Evolutionary conservation across 805 yeast genomes (phyloP).

Genomic region (Spathaspora arborariae): DNA sequence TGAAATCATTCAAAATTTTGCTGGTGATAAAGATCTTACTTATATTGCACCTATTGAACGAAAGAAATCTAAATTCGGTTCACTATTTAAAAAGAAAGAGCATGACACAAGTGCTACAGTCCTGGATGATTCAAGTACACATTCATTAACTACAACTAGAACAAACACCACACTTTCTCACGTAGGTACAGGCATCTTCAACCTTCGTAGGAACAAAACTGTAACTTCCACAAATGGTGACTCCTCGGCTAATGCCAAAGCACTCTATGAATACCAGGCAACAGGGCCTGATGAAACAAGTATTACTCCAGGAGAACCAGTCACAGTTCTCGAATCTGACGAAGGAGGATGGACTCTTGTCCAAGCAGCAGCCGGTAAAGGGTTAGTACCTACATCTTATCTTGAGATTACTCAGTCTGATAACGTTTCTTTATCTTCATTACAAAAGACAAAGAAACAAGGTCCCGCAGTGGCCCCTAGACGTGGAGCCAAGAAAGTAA

Average conservation of each 20-base stretch:
- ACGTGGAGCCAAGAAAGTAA: conserved; percentile 62
- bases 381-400: conserved; percentile 85
- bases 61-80: conserved; percentile 57
- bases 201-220: conserved; percentile 32
- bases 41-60: conserved; percentile 48
- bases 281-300: conserved; percentile 73
- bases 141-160: conserved; percentile 32
- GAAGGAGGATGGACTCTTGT: conserved; percentile 94
- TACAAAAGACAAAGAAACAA: conserved; percentile 32
- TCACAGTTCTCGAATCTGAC: conserved; percentile 60
- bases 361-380: conserved; percentile 42
- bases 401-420: conserved; percentile 40
- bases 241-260: conserved; percentile 27
- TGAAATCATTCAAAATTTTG: conserved; percentile 83
- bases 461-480: conserved; percentile 84
- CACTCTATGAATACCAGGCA: conserved; percentile 62
- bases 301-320: conserved; percentile 55
- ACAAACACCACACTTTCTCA: conserved; percentile 27
- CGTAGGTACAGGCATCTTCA: conserved; percentile 32
- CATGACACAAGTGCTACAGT: conserved; percentile 1
- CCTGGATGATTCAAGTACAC: conserved; percentile 15
- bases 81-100: conserved; percentile 36
- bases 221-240: conserved; percentile 11
- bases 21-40: conserved; percentile 69
- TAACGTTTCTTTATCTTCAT: conserved; percentile 5